Percentiles rank a stretch among this genome's conserved stretches.
These are phyloP conservation scores for Cladosporium sp. DNA, from an alignment of 2,329 filamentous ascomycete genomes.

Conservation along the genomic window DNA sequence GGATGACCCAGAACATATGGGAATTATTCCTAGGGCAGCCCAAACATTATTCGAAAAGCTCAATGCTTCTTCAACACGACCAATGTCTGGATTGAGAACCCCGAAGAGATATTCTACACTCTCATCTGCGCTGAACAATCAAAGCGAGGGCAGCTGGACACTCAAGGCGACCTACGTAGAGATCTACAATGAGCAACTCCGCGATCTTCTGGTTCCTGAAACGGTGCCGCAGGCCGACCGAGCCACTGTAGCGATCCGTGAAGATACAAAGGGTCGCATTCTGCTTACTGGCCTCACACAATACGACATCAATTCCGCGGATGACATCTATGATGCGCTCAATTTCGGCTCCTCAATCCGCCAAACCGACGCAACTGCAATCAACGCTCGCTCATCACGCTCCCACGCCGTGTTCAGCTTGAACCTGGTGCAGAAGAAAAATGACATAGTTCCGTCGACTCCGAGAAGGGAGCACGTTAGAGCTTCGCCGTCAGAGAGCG, in stretches of 20 bases:
- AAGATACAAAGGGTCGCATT: constrained; percentile 93
- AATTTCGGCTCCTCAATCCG: constrained; percentile 93
- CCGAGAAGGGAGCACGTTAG: constrained; percentile 75
- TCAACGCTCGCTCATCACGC: constrained; percentile 95
- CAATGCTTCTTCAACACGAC: constrained; percentile 63
- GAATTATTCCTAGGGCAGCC: constrained; percentile 93
- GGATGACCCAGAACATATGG: constrained; percentile 51
- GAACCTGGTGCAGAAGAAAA: constrained; percentile 85
- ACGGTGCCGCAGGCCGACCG: constrained; percentile 69
- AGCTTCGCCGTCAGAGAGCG: constrained; percentile 79
- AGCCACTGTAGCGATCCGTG: constrained; percentile 81
- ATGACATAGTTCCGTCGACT: constrained; percentile 47
- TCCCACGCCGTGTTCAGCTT: constrained; percentile 97
- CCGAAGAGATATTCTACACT: constrained; percentile 71
- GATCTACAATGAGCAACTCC: constrained; percentile 96
- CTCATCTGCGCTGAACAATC: constrained; percentile 54
- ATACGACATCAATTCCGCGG: constrained; percentile 84
- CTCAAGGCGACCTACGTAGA: constrained; percentile 75
- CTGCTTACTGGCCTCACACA: constrained; percentile 87
- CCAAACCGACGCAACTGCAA: constrained; percentile 94
- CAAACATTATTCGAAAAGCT: constrained; percentile 85
- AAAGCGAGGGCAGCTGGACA: constrained; percentile 73
- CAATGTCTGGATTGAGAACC: constrained; percentile 70
- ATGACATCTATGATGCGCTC: constrained; percentile 84
- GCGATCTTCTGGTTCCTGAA: constrained; percentile 85